Evolutionary conservation across 2,329 filamentous ascomycete species (phyloP).

Genomic region (Cladosporium sp.): DNA sequence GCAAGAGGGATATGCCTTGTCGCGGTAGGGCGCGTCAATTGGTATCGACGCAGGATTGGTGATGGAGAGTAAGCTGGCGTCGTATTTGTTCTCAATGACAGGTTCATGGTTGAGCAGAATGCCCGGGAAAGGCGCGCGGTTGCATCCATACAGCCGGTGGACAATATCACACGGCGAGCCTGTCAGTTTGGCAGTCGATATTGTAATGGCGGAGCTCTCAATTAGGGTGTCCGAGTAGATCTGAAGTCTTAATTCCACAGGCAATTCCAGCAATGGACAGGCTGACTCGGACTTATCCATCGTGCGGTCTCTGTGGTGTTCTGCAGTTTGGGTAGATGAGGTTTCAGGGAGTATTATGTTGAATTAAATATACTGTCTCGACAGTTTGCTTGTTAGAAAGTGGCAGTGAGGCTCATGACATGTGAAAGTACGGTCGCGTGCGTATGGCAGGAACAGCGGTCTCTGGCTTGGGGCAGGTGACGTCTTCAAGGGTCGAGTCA

Average conservation of each 20-base stretch:
- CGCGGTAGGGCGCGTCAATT: background rate
- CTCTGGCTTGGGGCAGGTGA: slow-evolving; percentile 10
- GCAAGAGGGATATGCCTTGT: slow-evolving; percentile 20
- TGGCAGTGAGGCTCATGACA: background rate
- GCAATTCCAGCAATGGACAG: slow-evolving; percentile 37
- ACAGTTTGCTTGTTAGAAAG: background rate
- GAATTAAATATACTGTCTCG: background rate
- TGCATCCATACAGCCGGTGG: slow-evolving; percentile 32
- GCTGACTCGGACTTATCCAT: slow-evolving; percentile 12
- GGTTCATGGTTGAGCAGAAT: slow-evolving; percentile 42
- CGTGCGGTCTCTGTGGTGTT: background rate
- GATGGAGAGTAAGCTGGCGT: slow-evolving; percentile 38
- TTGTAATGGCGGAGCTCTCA: slow-evolving; percentile 41
- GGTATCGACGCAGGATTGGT: slow-evolving; percentile 33
- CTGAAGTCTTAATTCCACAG: slow-evolving; percentile 45
- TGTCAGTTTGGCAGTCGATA: slow-evolving; percentile 41
- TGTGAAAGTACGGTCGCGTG: slow-evolving; percentile 2
- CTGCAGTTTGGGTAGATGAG: background rate
- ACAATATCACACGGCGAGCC: slow-evolving; percentile 36
- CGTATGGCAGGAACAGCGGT: slow-evolving; percentile 12
- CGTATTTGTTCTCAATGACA: slow-evolving; percentile 39
- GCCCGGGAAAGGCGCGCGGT: slow-evolving; percentile 37
- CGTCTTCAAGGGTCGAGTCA: slow-evolving; percentile 11
- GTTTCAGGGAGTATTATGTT: background rate
- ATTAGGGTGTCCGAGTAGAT: slow-evolving; percentile 46